Base-by-base conservation (phyloP, 176 grass and related monocot genomes). In the Zoysia pacifica region DNA sequence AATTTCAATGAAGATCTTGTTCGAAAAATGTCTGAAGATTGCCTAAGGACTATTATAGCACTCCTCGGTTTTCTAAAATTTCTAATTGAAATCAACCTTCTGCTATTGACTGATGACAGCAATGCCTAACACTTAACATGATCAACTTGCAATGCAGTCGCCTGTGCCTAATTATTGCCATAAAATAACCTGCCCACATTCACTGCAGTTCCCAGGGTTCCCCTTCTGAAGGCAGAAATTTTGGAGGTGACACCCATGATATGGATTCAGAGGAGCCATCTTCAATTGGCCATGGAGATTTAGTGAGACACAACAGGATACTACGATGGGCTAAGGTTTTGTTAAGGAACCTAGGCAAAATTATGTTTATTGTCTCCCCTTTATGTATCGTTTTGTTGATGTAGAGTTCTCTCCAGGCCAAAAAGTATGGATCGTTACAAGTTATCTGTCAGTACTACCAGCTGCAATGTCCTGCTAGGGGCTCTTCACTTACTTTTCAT, bases 261-360 rank as follows among this genome's bases (percentile, higher is more conserved):
- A 71, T 80, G 14, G 90, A 91, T 74, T 70, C 74, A 38, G 97
- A 96, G 84, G 97, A 93, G 69, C 90, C 97, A 78, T 99, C 97
- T 86, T 95, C 97, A 10, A 91, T 89, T 16, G 86, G 92, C 45
- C 86, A 95, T 67, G 92, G 91, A 67, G 92, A 95, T 74, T 84
- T 87, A 60, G 81, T 81, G 73, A 84, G 69, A 42, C 90, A 93
- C 50, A 76, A 73, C 43, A 89, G 81, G 70, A 91, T 99, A 87
- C 86, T 93, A 54, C 87, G 91, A 71, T 99, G 97, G 97, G 93
- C 97, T 40, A 89, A 99, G 97, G 97, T 99, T 82, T 82, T 77
- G 37, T 83, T 28, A 66, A 82, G 51, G 39, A 80, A 61, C 11
- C 81, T 51, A 53, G 68, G n/a, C 78, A 67, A 74, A 76, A 16